phyloP scores from a whole-genome alignment of 805 yeast species.

The Blastobotrys americana region DNA sequence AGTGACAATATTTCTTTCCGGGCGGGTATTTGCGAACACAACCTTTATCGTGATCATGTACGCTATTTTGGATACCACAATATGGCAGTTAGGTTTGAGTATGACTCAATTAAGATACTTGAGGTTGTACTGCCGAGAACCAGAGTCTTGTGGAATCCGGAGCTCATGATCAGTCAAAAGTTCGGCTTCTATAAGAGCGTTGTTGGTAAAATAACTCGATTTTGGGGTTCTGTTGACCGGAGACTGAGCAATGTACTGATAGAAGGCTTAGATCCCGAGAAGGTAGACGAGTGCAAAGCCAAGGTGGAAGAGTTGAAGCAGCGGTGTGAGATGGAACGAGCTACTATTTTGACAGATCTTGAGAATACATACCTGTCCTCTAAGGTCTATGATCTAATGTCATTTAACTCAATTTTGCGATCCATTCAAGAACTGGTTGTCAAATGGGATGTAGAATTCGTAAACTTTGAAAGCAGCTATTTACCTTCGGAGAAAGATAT shows the following conservation, averaged over 20 bases:
- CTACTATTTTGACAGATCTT: conserved; percentile 31
- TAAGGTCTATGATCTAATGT: conserved; percentile 56
- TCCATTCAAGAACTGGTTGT: conserved; percentile 75
- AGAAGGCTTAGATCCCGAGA: conserved; percentile 64
- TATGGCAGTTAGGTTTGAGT: conserved; percentile 70
- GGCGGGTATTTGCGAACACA: conserved; percentile 70
- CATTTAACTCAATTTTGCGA: conserved; percentile 61
- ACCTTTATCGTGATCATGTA: conserved; percentile 72
- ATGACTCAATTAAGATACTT: conserved; percentile 63
- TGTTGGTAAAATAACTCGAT: conserved; percentile 43
- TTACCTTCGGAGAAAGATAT: conserved; percentile 92
- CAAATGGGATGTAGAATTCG: conserved; percentile 79
- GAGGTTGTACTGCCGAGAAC: conserved; percentile 74
- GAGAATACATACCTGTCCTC: conserved; percentile 48
- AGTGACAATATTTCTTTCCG: conserved; percentile 46
- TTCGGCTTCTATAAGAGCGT: conserved; percentile 53
- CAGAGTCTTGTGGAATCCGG: conserved; percentile 63
- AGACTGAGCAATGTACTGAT: conserved; percentile 72
- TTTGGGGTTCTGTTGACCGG: conserved; percentile 65
- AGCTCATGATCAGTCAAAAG: conserved; percentile 61
- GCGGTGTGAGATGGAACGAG: conserved; percentile 47
- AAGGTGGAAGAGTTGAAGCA: conserved; percentile 52
- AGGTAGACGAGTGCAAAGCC: conserved; percentile 58
- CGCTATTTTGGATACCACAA: conserved; percentile 80
- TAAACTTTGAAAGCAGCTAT: conserved; percentile 66